Conservation (phyloP, 228 moss, liverwort and hornwort genomes). For the Sphagnum fallax region DNA sequence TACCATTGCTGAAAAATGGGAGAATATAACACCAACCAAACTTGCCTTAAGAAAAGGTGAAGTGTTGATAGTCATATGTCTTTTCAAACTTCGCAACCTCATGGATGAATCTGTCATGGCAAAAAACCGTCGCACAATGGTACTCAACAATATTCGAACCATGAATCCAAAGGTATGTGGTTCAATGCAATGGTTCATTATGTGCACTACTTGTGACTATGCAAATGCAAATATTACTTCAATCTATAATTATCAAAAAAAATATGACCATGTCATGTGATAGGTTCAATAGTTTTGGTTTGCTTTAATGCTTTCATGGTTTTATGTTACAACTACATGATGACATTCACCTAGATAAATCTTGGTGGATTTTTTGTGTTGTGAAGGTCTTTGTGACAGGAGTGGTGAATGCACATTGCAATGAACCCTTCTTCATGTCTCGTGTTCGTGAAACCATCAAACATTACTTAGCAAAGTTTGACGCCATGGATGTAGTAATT, state of each 20-base stretch:
- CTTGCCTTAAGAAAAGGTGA: conserved; percentile 62
- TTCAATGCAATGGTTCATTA: too few species aligned
- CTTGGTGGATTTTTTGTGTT: too few species aligned
- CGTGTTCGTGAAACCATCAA: conserved; percentile 64
- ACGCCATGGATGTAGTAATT: conserved; percentile 39
- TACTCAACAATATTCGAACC: conserved; percentile 62
- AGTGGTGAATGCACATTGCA: conserved; percentile 60
- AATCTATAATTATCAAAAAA: not conserved
- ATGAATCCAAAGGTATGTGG: conserved; percentile 56
- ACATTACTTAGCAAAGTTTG: conserved; percentile 45
- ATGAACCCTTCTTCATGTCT: conserved; percentile 81
- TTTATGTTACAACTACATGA: not conserved
- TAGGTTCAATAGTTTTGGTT: not conserved
- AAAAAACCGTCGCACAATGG: conserved; percentile 60
- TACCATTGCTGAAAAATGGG: conserved; percentile 92
- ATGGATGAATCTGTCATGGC: conserved; percentile 85
- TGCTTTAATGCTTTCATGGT: not conserved
- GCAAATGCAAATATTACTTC: too few species aligned
- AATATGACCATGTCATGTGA: too few species aligned
- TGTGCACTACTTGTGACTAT: too few species aligned
- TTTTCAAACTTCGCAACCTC: conserved; percentile 70
- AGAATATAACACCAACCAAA: conserved; percentile 63
- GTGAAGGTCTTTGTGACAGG: conserved; percentile 60
- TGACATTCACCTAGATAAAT: too few species aligned
- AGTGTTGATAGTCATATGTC: conserved; percentile 65